Conservation (phyloP, 2,329 filamentous ascomycete genomes). For the Xylaria digitata region DNA sequence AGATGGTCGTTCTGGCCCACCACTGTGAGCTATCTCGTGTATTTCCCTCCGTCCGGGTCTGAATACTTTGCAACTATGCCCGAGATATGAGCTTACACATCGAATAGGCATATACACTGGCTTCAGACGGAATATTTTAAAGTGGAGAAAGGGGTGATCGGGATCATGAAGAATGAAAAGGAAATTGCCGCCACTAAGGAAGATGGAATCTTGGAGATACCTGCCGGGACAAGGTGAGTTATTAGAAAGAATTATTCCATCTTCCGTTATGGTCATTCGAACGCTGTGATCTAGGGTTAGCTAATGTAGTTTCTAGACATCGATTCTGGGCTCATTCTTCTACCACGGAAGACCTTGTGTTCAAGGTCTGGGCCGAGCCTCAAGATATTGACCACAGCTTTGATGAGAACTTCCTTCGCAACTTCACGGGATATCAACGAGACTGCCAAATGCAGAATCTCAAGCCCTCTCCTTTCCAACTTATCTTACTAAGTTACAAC, state of each 20-base stretch:
- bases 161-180: not conserved
- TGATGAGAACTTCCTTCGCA: conserved; percentile 11
- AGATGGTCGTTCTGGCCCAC: conserved; percentile 3
- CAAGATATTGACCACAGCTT: not conserved
- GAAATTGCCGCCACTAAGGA: not conserved
- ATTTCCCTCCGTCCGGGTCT: not conserved
- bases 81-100: not conserved
- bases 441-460: conserved; percentile 1
- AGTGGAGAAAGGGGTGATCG: not conserved
- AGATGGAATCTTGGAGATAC: not conserved
- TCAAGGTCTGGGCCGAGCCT: not conserved
- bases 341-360: not conserved
- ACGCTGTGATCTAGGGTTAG: not conserved
- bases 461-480: not conserved
- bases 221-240: not conserved
- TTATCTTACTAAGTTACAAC: not conserved
- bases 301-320: not conserved
- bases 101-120: conserved; percentile 9
- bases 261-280: not conserved
- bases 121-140: conserved; percentile 10
- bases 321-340: conserved; percentile 13
- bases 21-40: not conserved
- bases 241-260: no score
- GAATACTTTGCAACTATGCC: not conserved
- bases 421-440: not conserved